These are phyloP conservation scores for Camellia granthamiana DNA, from an alignment of 148 eudicot species.

Conservation along the genomic window DNA sequence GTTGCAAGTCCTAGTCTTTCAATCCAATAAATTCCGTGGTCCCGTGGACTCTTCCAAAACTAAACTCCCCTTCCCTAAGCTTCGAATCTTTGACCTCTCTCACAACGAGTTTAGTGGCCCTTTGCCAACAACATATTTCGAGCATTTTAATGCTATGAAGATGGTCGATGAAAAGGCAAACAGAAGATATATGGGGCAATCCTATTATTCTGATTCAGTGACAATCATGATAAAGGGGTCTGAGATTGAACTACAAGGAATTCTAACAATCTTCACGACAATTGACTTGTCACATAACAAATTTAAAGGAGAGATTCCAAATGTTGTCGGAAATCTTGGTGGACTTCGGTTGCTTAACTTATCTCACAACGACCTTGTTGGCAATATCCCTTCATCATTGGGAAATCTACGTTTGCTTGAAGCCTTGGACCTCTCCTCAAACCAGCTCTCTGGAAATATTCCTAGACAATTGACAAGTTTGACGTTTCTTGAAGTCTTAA, in stretches of 20 bases:
- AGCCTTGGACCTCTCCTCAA: too few species aligned
- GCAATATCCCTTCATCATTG: too few species aligned
- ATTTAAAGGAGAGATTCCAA: too few species aligned
- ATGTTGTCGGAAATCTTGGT: too few species aligned
- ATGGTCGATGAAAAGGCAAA: neutral
- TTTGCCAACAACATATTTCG: slow-evolving; percentile 1
- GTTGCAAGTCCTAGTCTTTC: slow-evolving; percentile 12
- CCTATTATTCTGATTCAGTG: neutral
- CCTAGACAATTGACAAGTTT: too few species aligned
- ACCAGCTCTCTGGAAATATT: too few species aligned
- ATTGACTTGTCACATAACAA: neutral
- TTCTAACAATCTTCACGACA: neutral
- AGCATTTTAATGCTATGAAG: too few species aligned
- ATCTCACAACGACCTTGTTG: too few species aligned
- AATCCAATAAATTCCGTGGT: neutral
- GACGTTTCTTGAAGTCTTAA: too few species aligned
- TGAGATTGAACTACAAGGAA: neutral
- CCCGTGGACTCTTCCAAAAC: neutral
- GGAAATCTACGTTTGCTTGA: too few species aligned
- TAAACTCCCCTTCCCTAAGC: neutral
- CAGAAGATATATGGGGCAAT: neutral
- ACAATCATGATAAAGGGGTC: neutral
- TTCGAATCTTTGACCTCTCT: neutral
- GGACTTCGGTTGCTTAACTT: too few species aligned
- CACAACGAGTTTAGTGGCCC: slow-evolving; percentile 13